Base-by-base conservation (phyloP, 805 yeast species). In the Yamadazyma takamatsuzukensis region DNA sequence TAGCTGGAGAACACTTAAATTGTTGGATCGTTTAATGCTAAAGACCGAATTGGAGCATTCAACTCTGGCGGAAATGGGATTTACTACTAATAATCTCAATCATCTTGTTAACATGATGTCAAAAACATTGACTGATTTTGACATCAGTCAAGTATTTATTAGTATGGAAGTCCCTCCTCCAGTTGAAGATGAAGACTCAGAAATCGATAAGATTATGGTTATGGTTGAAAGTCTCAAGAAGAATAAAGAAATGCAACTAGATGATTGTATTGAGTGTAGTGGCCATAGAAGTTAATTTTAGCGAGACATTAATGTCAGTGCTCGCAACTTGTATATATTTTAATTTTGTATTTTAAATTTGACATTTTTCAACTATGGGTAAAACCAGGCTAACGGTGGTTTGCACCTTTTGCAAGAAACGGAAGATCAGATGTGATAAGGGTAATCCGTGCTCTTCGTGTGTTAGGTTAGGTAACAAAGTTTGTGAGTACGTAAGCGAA, bases 1-100 rank as follows among this genome's bases (percentile, higher is more conserved):
- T 45, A 78, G 84, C 3, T 76, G 79, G 76, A 68, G 80, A 54
- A 68, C 79, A 51, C 59, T 73, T 21, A 77, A 78, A 44, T 77
- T 82, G 1, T 72, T 70, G 27, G 51, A 49, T 2, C 61, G 59
- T 19, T 45, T 76, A 21, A 42, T 65, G 14, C 6, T 33, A 3
- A 25, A 17, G 11, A 3, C 15, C 6, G 17, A 23, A 9, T 12
- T 33, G 12, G 24, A 27, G 12, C 7, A 19, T 2, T 15, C 26
- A 3, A 27, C 6, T n/a, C n/a, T n/a, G n/a, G n/a, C n/a, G 11
- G 21, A 17, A 13, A 24, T 30, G 17, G 36, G 36, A n/a, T 36
- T 36, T 22, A 36, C 40, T 7, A 15, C 21, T 6, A 26, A 36
- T 21, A 32, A 29, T 14, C 15, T 36, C 5, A 17, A 27, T n/a